phyloP scores from a whole-genome alignment of 2,329 filamentous ascomycete genomes.

The Epichloe coenophiala region DNA sequence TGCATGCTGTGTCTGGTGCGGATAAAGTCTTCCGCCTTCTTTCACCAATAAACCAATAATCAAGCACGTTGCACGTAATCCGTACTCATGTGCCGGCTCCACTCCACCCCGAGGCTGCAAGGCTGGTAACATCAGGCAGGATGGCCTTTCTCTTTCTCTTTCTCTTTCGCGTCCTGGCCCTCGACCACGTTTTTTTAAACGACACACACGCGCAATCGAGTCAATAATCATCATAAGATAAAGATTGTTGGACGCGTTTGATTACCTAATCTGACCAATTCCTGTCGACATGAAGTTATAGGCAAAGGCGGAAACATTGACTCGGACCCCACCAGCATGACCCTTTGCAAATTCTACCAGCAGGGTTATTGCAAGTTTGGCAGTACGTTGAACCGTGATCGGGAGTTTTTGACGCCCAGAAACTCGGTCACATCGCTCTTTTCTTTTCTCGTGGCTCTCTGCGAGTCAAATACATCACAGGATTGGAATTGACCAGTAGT shows the following conservation, averaged over 20 bases:
- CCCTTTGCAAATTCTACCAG: slow-evolving; percentile 34
- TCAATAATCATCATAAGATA: background rate
- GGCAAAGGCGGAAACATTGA: background rate
- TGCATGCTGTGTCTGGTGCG: too few relatives aligned
- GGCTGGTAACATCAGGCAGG: slow-evolving; percentile 1
- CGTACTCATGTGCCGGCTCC: background rate
- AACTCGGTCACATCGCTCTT: background rate
- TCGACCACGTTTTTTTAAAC: background rate
- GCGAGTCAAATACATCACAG: background rate
- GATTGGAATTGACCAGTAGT: background rate
- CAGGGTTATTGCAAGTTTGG: slow-evolving; percentile 39
- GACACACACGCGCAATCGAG: background rate
- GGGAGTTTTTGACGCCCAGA: background rate
- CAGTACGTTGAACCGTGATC: slow-evolving; percentile 13
- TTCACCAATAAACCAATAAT: too few relatives aligned
- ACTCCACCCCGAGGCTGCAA: slow-evolving; percentile 3
- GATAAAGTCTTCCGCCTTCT: too few relatives aligned
- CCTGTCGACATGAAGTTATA: slow-evolving; percentile 4
- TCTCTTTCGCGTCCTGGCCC: slow-evolving; percentile 7
- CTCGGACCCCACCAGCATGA: slow-evolving; percentile 16
- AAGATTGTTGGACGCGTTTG: background rate
- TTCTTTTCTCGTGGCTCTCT: background rate
- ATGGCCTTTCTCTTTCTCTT: slow-evolving; percentile 4
- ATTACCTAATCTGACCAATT: background rate
- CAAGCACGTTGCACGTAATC: background rate